phyloP scores from a whole-genome alignment of 768 basidiomycete species.

The Collybiopsis confluens region DNA sequence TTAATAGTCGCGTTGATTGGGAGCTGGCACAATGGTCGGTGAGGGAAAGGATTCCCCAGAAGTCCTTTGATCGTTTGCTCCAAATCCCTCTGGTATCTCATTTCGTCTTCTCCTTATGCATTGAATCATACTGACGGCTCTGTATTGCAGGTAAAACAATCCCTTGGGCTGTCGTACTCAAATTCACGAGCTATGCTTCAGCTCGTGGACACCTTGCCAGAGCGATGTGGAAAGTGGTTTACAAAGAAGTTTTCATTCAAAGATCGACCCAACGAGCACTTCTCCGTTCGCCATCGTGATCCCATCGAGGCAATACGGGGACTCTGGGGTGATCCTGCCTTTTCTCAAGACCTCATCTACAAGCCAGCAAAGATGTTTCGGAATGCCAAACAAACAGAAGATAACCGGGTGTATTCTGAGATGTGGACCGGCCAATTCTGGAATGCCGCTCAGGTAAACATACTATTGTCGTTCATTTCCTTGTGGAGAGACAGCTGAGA shows the following conservation, averaged over 20 bases:
- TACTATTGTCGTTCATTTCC: neutral
- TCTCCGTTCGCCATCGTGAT: constrained; percentile 10
- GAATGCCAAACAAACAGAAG: neutral
- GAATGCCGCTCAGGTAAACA: neutral
- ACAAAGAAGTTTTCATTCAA: neutral
- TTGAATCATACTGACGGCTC: neutral
- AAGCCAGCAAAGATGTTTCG: constrained; percentile 16
- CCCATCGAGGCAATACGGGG: constrained; percentile 7
- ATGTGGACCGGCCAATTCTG: neutral
- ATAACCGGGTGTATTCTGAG: neutral
- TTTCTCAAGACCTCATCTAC: constrained; percentile 13
- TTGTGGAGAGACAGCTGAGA: neutral
- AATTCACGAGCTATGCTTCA: neutral
- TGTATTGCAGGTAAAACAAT: neutral
- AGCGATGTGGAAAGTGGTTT: constrained; percentile 5
- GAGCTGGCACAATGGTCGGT: neutral
- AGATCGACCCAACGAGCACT: constrained; percentile 2
- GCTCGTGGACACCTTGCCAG: constrained; percentile 8
- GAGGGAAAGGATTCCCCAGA: neutral
- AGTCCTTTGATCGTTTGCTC: constrained; percentile 2
- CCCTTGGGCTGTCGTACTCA: no score
- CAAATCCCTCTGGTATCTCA: neutral
- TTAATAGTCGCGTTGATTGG: neutral
- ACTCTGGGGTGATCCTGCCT: constrained; percentile 5
- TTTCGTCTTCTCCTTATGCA: neutral